Percentiles rank a stretch among this genome's conserved stretches.
These are phyloP conservation scores for Tillandsia fasciculata DNA, from an alignment of 176 grass and related monocot species.

Conservation along the genomic window DNA sequence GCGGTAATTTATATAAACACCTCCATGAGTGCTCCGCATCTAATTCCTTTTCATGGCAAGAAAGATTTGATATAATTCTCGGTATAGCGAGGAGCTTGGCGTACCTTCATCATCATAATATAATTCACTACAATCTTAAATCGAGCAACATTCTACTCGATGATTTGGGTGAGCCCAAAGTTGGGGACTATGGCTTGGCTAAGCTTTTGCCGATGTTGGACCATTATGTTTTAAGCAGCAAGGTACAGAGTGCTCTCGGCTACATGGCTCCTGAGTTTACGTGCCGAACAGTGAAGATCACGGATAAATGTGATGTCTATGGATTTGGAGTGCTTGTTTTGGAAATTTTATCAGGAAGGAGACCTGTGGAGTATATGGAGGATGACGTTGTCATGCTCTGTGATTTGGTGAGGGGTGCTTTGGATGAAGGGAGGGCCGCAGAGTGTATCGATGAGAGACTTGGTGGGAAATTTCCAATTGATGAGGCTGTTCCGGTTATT, in stretches of 20 bases:
- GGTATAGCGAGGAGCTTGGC: constrained; percentile 72
- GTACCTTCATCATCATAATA: constrained; percentile 66
- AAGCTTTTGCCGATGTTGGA: constrained; percentile 95
- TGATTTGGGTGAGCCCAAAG: constrained; percentile 62
- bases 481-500: constrained; percentile 80
- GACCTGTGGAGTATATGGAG: constrained; percentile 91
- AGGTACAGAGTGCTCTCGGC: constrained; percentile 88
- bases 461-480: constrained; percentile 71
- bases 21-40: constrained; percentile 70
- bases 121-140: constrained; percentile 98
- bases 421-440: constrained; percentile 87
- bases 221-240: constrained; percentile 89
- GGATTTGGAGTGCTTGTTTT: constrained; percentile 82
- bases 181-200: constrained; percentile 95
- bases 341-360: constrained; percentile 76
- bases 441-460: constrained; percentile 82
- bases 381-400: constrained; percentile 89
- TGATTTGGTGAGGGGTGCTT: constrained; percentile 71
- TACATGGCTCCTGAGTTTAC: constrained; percentile 99
- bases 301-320: constrained; percentile 89
- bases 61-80: constrained; percentile 88
- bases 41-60: constrained; percentile 76
- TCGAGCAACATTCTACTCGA: constrained; percentile 88
- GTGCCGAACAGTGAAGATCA: constrained; percentile 90
- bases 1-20: constrained; percentile 74